A percentile compares a stretch with the other conserved stretches of the same genome.
phyloP scores from a whole-genome alignment of 2,329 filamentous ascomycete species.

The Aspergillus pseudoterreus region DNA sequence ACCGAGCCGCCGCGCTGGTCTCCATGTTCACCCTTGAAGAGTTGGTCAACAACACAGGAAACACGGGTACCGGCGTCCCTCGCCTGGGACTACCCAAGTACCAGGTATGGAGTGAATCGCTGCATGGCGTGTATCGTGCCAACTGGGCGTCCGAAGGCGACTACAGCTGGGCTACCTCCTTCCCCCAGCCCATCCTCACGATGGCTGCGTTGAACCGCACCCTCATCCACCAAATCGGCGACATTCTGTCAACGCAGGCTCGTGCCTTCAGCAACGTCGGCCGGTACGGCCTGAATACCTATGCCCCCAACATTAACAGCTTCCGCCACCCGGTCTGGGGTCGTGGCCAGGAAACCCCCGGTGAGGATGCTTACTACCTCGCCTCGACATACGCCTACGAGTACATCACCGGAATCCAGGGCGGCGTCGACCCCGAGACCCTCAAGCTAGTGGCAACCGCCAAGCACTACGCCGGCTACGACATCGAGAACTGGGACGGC shows the following conservation, averaged over 20 bases:
- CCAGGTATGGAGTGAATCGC: conserved; percentile 57
- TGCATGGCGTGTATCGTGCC: conserved; percentile 62
- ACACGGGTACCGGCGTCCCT: conserved; percentile 48
- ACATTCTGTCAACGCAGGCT: conserved; percentile 55
- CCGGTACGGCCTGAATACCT: conserved; percentile 35
- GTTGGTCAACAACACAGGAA: conserved; percentile 54
- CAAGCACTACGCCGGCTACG: conserved; percentile 59
- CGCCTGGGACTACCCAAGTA: conserved; percentile 58
- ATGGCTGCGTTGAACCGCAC: conserved; percentile 63
- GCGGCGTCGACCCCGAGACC: conserved; percentile 35
- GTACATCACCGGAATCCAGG: conserved; percentile 54
- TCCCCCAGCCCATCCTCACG: conserved; percentile 61
- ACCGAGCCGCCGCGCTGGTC: conserved; percentile 48
- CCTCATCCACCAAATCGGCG: conserved; percentile 55
- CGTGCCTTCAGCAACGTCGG: conserved; percentile 63
- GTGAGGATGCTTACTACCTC: conserved; percentile 53
- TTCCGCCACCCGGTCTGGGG: conserved; percentile 64
- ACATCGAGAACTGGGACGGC: conserved; percentile 49
- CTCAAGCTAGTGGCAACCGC: conserved; percentile 51
- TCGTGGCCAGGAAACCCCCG: conserved; percentile 58
- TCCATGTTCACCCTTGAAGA: conserved; percentile 51
- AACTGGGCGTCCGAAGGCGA: conserved; percentile 51
- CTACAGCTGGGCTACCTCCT: conserved; percentile 61
- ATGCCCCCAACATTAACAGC: conserved; percentile 64
- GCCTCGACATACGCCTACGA: conserved; percentile 48